Evolutionary conservation across 1,284 basidiomycete genomes (phyloP).

Genomic region (Phlebopus sp.): DNA sequence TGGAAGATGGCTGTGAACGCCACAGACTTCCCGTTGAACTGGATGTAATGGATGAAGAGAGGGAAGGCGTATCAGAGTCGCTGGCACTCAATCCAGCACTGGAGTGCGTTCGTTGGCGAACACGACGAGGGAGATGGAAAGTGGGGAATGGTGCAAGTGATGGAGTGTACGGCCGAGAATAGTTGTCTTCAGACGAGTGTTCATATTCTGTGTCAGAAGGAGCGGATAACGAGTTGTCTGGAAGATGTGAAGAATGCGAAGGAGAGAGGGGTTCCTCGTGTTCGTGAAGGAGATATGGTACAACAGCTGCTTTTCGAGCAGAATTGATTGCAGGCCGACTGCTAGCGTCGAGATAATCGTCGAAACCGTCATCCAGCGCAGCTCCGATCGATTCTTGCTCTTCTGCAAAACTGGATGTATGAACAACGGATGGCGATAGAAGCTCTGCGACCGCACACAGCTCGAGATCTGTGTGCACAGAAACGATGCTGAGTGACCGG

Average conservation of each 20-base stretch:
- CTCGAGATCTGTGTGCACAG: constrained; percentile 36
- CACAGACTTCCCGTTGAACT: constrained; percentile 38
- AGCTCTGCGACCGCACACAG: constrained; percentile 39
- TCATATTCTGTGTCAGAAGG: constrained; percentile 38
- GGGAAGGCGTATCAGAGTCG: constrained; percentile 44
- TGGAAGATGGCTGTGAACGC: constrained; percentile 33
- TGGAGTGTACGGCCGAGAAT: constrained; percentile 23
- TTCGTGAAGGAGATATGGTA: constrained; percentile 30
- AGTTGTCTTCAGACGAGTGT: constrained; percentile 28
- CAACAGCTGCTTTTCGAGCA: constrained; percentile 6
- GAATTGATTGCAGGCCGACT: constrained; percentile 6
- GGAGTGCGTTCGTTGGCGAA: constrained; percentile 23
- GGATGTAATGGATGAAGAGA: constrained; percentile 41
- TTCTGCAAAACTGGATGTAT: constrained; percentile 24
- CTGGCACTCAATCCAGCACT: constrained; percentile 30
- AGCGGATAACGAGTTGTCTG: constrained; percentile 11
- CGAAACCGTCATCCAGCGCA: constrained; percentile 27
- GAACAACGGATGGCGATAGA: constrained; percentile 29
- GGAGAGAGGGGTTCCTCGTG: constrained; percentile 31
- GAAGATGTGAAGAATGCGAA: constrained; percentile 18
- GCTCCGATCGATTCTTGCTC: constrained; percentile 26
- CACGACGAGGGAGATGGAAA: constrained; percentile 26
- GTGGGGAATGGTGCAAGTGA: constrained; percentile 14
- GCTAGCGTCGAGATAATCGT: constrained; percentile 30
- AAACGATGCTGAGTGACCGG: constrained; percentile 34